Conservation (phyloP, 257 asterid genomes). For the Nyctanthes arbortristis region DNA sequence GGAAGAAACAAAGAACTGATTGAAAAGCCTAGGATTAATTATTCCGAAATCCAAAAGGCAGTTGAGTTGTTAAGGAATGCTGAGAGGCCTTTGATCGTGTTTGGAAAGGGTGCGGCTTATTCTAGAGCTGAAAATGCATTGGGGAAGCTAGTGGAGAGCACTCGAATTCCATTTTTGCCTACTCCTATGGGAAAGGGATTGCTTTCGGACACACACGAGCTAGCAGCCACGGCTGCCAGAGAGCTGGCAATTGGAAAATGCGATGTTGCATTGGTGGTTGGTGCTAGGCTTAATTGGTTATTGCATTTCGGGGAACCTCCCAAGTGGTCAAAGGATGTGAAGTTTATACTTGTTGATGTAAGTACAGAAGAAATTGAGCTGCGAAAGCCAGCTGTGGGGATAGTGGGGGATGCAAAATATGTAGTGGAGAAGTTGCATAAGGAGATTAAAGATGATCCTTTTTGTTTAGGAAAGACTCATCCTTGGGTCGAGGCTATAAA, state of each 20-base stretch:
- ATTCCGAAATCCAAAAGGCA: slow-evolving; percentile 51
- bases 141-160: slow-evolving; percentile 57
- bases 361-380: slow-evolving; percentile 68
- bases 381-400: slow-evolving; percentile 70
- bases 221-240: slow-evolving; percentile 88
- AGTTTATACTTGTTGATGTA: slow-evolving; percentile 74
- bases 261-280: slow-evolving; percentile 80
- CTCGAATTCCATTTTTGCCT: slow-evolving; percentile 85
- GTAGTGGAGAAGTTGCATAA: slow-evolving; percentile 59
- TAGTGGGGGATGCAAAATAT: slow-evolving; percentile 83
- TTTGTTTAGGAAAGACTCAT: slow-evolving; percentile 73
- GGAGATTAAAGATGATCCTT: slow-evolving; percentile 84
- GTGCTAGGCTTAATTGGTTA: slow-evolving; percentile 90
- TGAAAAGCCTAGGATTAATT: slow-evolving; percentile 39
- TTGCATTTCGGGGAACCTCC: slow-evolving; percentile 95
- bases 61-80: slow-evolving; percentile 69
- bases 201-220: slow-evolving; percentile 71
- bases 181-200: slow-evolving; percentile 96
- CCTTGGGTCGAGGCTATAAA: slow-evolving; percentile 78
- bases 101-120: slow-evolving; percentile 87
- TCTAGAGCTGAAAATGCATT: slow-evolving; percentile 68
- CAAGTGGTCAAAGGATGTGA: slow-evolving; percentile 81
- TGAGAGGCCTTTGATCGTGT: slow-evolving; percentile 85
- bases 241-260: slow-evolving; percentile 89
- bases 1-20: slow-evolving; percentile 36